Percentiles rank a stretch among this genome's conserved stretches.
Evolutionary conservation across 2,329 filamentous ascomycete species (phyloP).

Genomic region (Aureobasidium sp.): DNA sequence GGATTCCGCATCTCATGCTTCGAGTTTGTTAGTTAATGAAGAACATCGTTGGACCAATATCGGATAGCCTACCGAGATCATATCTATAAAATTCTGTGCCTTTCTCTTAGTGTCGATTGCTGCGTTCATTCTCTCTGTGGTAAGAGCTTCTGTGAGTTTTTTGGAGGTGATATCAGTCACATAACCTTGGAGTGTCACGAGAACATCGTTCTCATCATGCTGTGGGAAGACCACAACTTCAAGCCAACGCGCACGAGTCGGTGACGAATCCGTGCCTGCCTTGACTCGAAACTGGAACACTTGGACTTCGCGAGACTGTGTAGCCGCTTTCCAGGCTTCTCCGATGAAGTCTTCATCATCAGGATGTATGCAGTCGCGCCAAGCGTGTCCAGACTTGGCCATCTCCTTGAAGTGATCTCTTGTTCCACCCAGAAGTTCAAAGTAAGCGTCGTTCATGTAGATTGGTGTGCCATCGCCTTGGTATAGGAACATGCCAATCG

Average conservation of each 20-base stretch:
- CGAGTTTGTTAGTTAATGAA: background rate
- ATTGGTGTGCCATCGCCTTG: background rate
- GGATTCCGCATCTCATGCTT: conserved; percentile 20
- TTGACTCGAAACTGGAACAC: conserved; percentile 16
- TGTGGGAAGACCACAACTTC: background rate
- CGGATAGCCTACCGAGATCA: conserved; percentile 21
- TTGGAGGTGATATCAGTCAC: background rate
- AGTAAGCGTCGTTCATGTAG: conserved; percentile 1
- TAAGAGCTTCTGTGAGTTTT: conserved; percentile 6
- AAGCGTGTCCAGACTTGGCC: background rate
- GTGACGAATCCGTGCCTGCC: conserved; percentile 24
- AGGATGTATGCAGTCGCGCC: background rate
- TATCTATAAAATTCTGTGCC: conserved; percentile 26
- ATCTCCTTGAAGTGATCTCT: background rate
- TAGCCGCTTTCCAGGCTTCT: conserved; percentile 20
- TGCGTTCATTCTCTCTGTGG: conserved; percentile 27
- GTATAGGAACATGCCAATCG: conserved; percentile 10
- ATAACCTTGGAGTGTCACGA: background rate
- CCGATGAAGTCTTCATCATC: background rate
- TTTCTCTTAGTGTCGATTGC: conserved; percentile 30
- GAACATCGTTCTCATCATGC: background rate
- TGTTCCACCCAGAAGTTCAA: background rate
- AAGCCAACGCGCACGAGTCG: conserved; percentile 18
- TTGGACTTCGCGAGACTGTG: conserved; percentile 25
- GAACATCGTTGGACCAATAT: background rate